phyloP scores from a whole-genome alignment of 495 filamentous ascomycete species.

The Podospora bellae-mahoneyi region DNA sequence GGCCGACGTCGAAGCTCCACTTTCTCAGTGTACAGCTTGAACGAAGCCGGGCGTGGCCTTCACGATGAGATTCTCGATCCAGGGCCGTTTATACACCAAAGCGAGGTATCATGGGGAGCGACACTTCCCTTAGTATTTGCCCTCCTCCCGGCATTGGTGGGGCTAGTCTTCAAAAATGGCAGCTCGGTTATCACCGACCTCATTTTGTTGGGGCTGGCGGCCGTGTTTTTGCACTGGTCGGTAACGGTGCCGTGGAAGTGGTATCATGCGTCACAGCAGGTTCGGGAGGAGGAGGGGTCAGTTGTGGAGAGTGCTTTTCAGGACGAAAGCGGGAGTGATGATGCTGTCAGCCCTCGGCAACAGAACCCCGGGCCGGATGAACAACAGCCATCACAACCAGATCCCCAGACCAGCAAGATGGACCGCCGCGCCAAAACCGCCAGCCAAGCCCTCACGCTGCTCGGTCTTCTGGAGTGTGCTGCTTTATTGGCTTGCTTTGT shows the following conservation, averaged over 20 bases:
- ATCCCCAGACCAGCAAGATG: neutral
- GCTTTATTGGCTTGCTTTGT: conserved; percentile 77
- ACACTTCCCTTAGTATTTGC: conserved; percentile 76
- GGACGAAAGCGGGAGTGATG: conserved; percentile 40
- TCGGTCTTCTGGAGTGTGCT: conserved; percentile 68
- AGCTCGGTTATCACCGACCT: conserved; percentile 78
- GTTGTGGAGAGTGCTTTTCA: conserved; percentile 48
- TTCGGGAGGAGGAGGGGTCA: conserved; percentile 47
- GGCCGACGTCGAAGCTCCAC: conserved; percentile 62
- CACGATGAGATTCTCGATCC: conserved; percentile 72
- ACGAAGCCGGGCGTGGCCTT: conserved; percentile 63
- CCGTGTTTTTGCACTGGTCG: conserved; percentile 91
- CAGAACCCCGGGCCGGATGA: conserved; percentile 32
- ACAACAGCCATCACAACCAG: conserved; percentile 19
- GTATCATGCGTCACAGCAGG: conserved; percentile 77
- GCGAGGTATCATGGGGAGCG: conserved; percentile 55
- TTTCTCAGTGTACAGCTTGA: conserved; percentile 66
- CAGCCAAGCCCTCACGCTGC: conserved; percentile 53
- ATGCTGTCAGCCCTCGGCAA: neutral
- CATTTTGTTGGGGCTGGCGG: conserved; percentile 70
- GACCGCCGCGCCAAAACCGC: conserved; percentile 17
- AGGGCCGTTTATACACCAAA: conserved; percentile 34
- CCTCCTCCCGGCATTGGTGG: conserved; percentile 78
- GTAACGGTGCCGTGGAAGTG: conserved; percentile 90
- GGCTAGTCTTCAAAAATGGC: conserved; percentile 81